phyloP scores from a whole-genome alignment of 768 basidiomycete genomes.

The Ramaria sp. region DNA sequence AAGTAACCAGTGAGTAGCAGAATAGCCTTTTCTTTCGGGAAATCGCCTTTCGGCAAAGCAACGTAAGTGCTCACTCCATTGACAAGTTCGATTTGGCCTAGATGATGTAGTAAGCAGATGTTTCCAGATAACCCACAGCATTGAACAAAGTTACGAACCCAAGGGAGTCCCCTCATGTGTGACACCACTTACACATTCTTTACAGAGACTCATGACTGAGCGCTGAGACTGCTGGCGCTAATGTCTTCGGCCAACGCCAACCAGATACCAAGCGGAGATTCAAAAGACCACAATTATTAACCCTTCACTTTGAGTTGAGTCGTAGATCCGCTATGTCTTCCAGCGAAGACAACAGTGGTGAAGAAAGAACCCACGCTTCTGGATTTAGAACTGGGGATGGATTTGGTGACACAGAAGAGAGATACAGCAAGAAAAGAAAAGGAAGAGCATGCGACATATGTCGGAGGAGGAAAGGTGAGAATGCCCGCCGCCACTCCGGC shows the following conservation, averaged over 20 bases:
- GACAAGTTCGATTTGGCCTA: conserved; percentile 12
- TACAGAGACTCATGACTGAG: conserved; percentile 6
- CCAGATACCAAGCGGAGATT: too few species aligned
- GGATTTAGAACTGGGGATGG: too few species aligned
- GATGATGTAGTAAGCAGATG: background rate
- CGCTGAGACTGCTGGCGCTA: too few species aligned
- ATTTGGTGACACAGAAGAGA: background rate
- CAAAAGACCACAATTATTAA: too few species aligned
- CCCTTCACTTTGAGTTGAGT: too few species aligned
- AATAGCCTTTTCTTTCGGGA: conserved; percentile 19
- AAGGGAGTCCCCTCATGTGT: conserved; percentile 6
- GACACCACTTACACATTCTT: conserved; percentile 9
- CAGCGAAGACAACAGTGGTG: too few species aligned
- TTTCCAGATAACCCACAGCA: background rate
- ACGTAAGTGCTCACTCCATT: conserved; percentile 17
- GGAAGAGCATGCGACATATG: conserved; percentile 78
- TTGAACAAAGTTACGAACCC: background rate
- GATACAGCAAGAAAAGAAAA: conserved; percentile 53
- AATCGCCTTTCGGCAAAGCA: conserved; percentile 15
- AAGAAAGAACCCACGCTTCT: too few species aligned
- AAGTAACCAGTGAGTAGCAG: conserved; percentile 17
- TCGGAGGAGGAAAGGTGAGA: conserved; percentile 70
- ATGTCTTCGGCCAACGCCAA: too few species aligned
- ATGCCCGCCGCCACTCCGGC: background rate
- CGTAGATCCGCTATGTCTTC: too few species aligned